Percentiles rank a stretch among this genome's conserved stretches.
Conservation (phyloP, 768 basidiomycete genomes). For the Erythrobasidium yunnanense region DNA sequence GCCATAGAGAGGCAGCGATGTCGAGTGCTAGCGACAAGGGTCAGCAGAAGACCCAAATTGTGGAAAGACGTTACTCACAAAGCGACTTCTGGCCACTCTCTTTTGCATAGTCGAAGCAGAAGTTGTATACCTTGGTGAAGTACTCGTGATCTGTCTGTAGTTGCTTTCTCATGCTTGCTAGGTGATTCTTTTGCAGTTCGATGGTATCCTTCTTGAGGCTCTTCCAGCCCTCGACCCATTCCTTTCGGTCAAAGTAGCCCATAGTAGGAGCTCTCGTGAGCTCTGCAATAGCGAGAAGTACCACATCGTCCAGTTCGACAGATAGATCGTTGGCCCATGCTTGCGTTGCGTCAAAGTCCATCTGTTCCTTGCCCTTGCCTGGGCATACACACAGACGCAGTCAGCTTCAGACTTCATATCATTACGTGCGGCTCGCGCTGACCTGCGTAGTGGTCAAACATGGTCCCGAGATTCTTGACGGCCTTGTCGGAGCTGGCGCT, state of each 20-base stretch:
- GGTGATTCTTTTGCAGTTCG: constrained; percentile 50
- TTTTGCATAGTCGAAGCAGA: constrained; percentile 70
- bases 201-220: constrained; percentile 65
- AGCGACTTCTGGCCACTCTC: constrained; percentile 68
- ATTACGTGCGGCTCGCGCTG: background rate
- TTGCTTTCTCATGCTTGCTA: constrained; percentile 52
- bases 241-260: constrained; percentile 59
- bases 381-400: constrained; percentile 5
- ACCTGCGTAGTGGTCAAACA: constrained; percentile 67
- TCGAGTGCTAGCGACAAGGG: constrained; percentile 22
- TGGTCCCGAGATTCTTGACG: constrained; percentile 46
- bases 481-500: constrained; percentile 4
- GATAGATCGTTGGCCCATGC: constrained; percentile 58
- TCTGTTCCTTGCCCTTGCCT: constrained; percentile 53
- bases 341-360: constrained; percentile 69
- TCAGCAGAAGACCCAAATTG: background rate
- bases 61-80: no score
- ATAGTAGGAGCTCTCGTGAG: constrained; percentile 65
- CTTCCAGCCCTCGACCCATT: constrained; percentile 76
- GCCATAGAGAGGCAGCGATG: constrained; percentile 10
- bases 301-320: constrained; percentile 68
- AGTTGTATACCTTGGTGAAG: constrained; percentile 66
- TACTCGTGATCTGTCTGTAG: constrained; percentile 58
- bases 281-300: constrained; percentile 67
- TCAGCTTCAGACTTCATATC: background rate